Conservation (phyloP, 2,329 filamentous ascomycete genomes). For the Pseudogymnoascus sp. region DNA sequence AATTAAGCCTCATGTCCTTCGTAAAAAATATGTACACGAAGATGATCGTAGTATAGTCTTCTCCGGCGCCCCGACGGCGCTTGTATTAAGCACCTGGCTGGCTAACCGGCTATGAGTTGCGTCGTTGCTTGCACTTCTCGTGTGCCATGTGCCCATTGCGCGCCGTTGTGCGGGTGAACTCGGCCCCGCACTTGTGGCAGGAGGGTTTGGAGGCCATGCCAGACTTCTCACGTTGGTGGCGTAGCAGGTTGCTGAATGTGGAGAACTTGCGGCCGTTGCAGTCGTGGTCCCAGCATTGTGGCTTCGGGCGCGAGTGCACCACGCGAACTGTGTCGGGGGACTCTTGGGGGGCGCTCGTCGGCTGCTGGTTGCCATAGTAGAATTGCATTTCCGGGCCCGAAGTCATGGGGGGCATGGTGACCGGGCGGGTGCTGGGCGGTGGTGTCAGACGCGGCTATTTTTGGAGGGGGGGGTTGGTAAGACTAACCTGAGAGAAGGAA, state of each 20-base stretch:
- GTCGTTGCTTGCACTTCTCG: conserved; percentile 82
- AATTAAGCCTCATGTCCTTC: neutral
- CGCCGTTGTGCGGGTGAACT: conserved; percentile 84
- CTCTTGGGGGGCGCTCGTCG: conserved; percentile 35
- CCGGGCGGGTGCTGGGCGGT: neutral
- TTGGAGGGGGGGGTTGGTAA: neutral
- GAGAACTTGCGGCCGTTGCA: conserved; percentile 95
- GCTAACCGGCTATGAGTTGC: conserved; percentile 34
- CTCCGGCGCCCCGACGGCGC: neutral
- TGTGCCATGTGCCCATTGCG: conserved; percentile 80
- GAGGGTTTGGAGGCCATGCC: conserved; percentile 82
- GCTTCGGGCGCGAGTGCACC: conserved; percentile 75
- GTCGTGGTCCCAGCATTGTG: conserved; percentile 94
- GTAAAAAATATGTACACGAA: conserved; percentile 1
- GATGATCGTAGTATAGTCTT: neutral
- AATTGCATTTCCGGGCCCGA: neutral
- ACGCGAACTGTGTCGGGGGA: conserved; percentile 54
- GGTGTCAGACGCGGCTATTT: neutral
- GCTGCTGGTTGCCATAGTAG: conserved; percentile 9
- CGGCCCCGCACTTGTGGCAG: conserved; percentile 85
- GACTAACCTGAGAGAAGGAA: neutral
- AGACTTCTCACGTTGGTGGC: conserved; percentile 91
- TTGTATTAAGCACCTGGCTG: neutral
- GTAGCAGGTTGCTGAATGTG: conserved; percentile 87
- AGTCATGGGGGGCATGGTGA: neutral